Evolutionary conservation across 148 eudicot species (phyloP), one percentile per base, ranked within the genome.

Genomic region (Heliamphora exappendiculata): DNA sequence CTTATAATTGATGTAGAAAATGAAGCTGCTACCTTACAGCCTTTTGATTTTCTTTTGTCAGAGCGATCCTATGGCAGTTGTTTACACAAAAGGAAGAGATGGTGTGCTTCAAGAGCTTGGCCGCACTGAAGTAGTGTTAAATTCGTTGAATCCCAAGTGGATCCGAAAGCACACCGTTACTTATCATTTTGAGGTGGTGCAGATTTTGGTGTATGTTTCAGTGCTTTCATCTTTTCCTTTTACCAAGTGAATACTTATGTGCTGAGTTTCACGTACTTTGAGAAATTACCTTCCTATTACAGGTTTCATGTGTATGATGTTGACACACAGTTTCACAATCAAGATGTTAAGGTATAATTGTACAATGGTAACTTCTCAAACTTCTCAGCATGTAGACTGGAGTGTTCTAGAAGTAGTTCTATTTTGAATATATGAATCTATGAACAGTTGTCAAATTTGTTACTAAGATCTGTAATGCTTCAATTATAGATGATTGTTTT

Each of bases 61-160:
- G 99, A 93, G 98, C 83, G 99, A 96, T 82, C 98, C 99, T 53
- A 90, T 96, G 94, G 93, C 85, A 39, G 93, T 93, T 74, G 75
- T 90, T 67, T 96, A 96, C 84, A 57, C 83, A 58, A 93, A 89
- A 88, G 90, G 88, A 86, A 88, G 87, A 82, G 91, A 93, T 84
- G 98, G 96, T 75, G 77, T 83, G 9, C 94, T 96, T 80, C 94
- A 91, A 86, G 99, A 96, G 87, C 79, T 88, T 87, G 91, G 90
- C 22, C 94, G 99, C 53, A 93, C 98, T 37, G 99, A 96, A 90
- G 95, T 93, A 57, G 82, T 96, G 72, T 72, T 88, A 76, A 96
- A 96, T 80, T 88, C 97, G 51, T 85, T 93, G 81, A 82, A 83
- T 68, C 99, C 99, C 62, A 84, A 86, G 79, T 96, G 99, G 99